Evolutionary conservation across 2,329 filamentous ascomycete species (phyloP).

Genomic region (Ceratocystis cubensis): DNA sequence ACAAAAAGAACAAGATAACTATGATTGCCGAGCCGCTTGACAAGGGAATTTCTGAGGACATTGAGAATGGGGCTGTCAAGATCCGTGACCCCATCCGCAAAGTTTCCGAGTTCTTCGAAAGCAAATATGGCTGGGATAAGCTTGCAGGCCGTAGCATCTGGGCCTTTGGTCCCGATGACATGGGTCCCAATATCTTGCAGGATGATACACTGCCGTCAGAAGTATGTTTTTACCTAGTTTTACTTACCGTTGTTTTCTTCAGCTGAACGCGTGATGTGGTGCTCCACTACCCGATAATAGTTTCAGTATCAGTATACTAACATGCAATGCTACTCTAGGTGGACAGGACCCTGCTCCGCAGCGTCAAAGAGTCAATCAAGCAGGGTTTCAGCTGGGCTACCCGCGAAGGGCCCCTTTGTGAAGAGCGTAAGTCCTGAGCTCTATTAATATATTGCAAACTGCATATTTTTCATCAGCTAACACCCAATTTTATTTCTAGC

Average conservation of each 20-base stretch:
- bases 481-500: conserved; percentile 37
- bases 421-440: conserved; percentile 63
- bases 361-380: conserved; percentile 80
- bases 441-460: not conserved
- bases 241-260: not conserved
- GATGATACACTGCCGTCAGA: conserved; percentile 92
- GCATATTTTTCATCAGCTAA: not conserved
- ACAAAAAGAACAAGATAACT: conserved; percentile 98
- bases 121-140: conserved; percentile 94
- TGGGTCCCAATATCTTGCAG: conserved; percentile 87
- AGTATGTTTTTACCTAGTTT: conserved; percentile 33
- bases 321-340: conserved; percentile 40
- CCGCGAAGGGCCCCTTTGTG: conserved; percentile 86
- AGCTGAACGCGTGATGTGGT: too few species aligned
- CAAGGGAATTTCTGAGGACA: conserved; percentile 86
- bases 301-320: conserved; percentile 19
- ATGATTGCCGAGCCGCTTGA: conserved; percentile 96
- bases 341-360: conserved; percentile 78
- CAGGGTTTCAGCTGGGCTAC: conserved; percentile 97
- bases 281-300: not conserved
- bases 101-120: conserved; percentile 93
- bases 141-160: conserved; percentile 90
- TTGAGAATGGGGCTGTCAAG: conserved; percentile 77
- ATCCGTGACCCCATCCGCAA: conserved; percentile 88
- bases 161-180: conserved; percentile 95